Evolutionary conservation across 1,139 yeast species (phyloP), one percentile per base, ranked within the genome.

Genomic region (Diutina rugosa): DNA sequence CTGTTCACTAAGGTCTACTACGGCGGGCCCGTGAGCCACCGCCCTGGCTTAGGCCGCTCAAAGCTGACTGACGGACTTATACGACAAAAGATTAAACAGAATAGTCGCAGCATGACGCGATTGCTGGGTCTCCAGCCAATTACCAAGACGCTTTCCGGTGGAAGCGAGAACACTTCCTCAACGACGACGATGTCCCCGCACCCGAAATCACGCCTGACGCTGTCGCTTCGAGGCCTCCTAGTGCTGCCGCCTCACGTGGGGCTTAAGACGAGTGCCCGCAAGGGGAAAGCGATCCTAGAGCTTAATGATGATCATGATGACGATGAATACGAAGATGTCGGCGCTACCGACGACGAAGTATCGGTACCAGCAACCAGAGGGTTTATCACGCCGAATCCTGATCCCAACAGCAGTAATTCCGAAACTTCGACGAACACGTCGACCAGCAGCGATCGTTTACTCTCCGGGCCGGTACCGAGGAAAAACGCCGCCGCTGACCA

Each of bases 261-360:
- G 0, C 64, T 76, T 57, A 75, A 73, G 59, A 64, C 77, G 2
- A 74, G 78, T 58, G 66, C 72, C 1, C 67, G 68, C 53, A 74
- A 73, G 57, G 79, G 75, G 1, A 69, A 67, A 56, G 80, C 79
- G 16, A 75, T 76, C 6, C 63, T 76, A 58, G 64, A 65, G 53
- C 66, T 76, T 56, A 75, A 66, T 46, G 69, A 66, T 32, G 69
- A 65, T 46, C 47, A 49, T 6, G 57, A 57, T 3, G 59, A 58
- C 32, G 56, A 60, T 21, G 53, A 49, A 8, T 61, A 53, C 52
- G 63, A 61, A 55, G 62, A 61, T 16, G 53, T 49, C n/a, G 53
- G 44, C 14, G 44, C 28, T 12, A 38, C n/a, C 18, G 53, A 30
- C 14, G 53, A 49, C 4, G 53, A 49, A 21, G 51, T 14, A 38